Base-by-base conservation (phyloP, 257 asterid species). In the Forsythia viridissima region DNA sequence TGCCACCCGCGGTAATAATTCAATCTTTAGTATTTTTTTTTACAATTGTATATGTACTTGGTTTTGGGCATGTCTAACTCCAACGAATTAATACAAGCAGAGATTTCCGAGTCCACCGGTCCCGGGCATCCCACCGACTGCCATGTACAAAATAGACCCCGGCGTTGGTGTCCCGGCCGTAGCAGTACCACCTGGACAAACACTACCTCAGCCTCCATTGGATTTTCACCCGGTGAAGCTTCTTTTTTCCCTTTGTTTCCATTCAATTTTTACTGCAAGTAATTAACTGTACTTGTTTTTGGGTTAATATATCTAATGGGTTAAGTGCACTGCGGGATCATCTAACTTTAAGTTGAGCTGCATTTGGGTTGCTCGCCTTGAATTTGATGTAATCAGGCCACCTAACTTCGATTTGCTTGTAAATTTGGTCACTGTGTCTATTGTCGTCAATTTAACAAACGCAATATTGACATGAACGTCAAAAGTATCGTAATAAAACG, bases 181-280 rank as follows among this genome's bases (percentile, higher is more conserved):
- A 21, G 71, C 85, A 13, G 63, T 70, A 21, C 73, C 85, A 13
- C 67, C 84, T 7, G 91, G 90, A 63, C 91, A 90, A 75, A 63
- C 90, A 5, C 78, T 85, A 18, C 91, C 97, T 40, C 91, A 81
- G 40, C 96, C 92, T 55, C 94, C 93, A 5, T 77, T 91, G 12
- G 93, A 90, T 73, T 69, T 87, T 57, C 94, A 92, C 76, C 97
- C 98, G 81, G 97, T 92, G 65, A 77, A 90, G 16, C 38, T 51
- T 76, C 44, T 65, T 0, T 70, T 44, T 59, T 11, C 40, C 70
- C 70, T 21, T 9, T 63, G 20, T 30, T 21, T 63, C 39, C 38
- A 21, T 9, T 10, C 20, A 8, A 21, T 21, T 61, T 30, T 48
- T 48, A 13, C n/a, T 3, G 57, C 20, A 48, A 48, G 4, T 13